Evolutionary conservation across 169 alveolate genomes (phyloP).

Genomic region (Plasmodium coatneyi): DNA sequence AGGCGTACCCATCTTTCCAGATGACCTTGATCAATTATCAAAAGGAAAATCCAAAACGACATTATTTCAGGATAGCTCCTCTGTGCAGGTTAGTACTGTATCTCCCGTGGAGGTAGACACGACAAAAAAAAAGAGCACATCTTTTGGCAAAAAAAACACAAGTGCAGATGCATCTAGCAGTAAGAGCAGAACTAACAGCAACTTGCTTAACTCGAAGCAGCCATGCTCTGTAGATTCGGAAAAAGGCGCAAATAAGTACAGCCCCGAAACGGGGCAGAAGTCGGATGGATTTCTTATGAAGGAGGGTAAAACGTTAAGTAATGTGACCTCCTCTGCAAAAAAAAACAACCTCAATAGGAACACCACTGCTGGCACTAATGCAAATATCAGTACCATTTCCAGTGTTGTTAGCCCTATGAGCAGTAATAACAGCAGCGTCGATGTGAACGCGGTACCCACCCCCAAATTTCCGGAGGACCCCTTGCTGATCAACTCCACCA

Average conservation of each 20-base stretch:
- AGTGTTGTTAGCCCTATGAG: neutral
- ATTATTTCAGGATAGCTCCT: neutral
- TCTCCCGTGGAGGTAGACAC: neutral
- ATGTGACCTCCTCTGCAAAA: neutral
- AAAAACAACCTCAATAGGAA: neutral
- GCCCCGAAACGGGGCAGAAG: neutral
- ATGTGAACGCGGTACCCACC: neutral
- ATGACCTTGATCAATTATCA: conserved; percentile 46
- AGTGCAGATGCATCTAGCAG: neutral
- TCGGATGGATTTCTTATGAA: neutral
- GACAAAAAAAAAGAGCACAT: neutral
- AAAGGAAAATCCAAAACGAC: neutral
- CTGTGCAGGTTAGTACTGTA: neutral
- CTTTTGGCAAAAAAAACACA: neutral
- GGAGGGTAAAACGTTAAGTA: neutral
- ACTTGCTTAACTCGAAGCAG: neutral
- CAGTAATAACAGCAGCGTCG: neutral
- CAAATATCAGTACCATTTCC: neutral
- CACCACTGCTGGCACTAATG: neutral
- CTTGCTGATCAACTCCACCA: neutral
- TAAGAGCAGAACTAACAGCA: neutral
- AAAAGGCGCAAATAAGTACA: neutral
- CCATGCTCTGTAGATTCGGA: neutral
- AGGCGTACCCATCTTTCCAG: conserved; percentile 59
- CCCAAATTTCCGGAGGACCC: conserved; percentile 70